Evolutionary conservation across 208 protist genomes (phyloP), one percentile per base, ranked within the genome.

Genomic region (Naegleria lovaniensis): DNA sequence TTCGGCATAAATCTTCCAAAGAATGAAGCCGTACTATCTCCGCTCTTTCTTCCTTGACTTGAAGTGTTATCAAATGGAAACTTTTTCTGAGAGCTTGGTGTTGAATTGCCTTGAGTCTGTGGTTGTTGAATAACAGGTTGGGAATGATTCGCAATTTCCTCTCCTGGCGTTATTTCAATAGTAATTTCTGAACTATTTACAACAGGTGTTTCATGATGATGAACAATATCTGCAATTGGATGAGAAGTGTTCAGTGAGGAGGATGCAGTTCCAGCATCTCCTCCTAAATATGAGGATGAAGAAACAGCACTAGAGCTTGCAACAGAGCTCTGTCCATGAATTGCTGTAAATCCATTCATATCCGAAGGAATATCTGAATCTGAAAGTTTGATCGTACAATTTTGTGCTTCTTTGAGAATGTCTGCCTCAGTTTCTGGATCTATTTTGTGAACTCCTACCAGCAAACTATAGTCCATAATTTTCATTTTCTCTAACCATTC

Each of bases 391-490:
- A 67, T 67, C 3, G 11, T 67, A 67, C 55, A 67, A 67, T 67
- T 67, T 36, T 79, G 16, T 36, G 67, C 67, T 79, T 79, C 67
- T 79, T 79, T 36, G 6, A 36, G 6, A 36, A 79, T 33, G 9
- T 79, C 67, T 36, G 29, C 38, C 7, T 51, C 40, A 0, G 13
- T 13, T 85, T 43, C 83, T 43, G 13, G 11, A 85, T 39, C n/a
- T 43, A 85, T 19, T 48, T 22, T 33, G 15, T 90, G 87, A 25
- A 90, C 25, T 51, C 87, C 87, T 11, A 90, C 29, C 5, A 90
- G 25, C 15, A 90, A 51, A 83, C 55, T 79, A 79, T 90, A 90
- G 33, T 90, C 87, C 87, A 90, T 90, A 36, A 90, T 90, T 16
- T 90, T 75, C 15, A 79, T 41, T 13, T 36, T 90, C 33, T 75